A percentile compares a stretch with the other conserved stretches of the same genome.
Conservation (phyloP, 192 early-diverging fungal species). For the Piromyces sp. region DNA sequence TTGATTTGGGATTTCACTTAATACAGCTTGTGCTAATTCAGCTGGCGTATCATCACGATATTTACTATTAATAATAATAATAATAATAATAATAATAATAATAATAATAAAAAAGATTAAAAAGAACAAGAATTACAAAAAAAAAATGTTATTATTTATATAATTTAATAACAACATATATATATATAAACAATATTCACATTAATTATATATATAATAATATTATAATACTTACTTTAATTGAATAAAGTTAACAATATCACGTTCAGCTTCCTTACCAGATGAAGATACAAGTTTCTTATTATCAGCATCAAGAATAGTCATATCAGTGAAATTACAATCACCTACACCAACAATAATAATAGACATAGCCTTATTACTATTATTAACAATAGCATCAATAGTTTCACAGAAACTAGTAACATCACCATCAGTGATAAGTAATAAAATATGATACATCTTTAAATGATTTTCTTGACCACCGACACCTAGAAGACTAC, state of each 20-base stretch:
- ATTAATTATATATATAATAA: no score
- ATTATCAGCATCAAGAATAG: conserved; percentile 24
- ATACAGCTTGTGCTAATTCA: neutral
- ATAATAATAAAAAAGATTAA: no score
- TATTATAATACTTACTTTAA: conserved; percentile 8
- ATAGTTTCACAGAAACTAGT: conserved; percentile 16
- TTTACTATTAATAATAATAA: neutral
- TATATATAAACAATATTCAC: no score
- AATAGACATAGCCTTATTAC: conserved; percentile 21
- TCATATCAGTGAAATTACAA: conserved; percentile 27
- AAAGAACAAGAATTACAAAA: no score
- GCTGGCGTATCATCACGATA: neutral
- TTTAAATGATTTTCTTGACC: neutral
- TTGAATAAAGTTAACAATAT: conserved; percentile 37
- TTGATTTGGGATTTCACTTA: neutral
- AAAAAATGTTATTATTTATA: no score
- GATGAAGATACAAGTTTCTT: neutral
- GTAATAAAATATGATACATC: neutral
- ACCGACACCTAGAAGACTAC: neutral
- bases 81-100: no score
- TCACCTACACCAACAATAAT: conserved; percentile 36
- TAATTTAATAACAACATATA: no score
- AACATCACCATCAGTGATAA: conserved; percentile 3
- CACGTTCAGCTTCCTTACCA: conserved; percentile 15
- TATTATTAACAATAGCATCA: conserved; percentile 19